Evolutionary conservation across 495 filamentous ascomycete species (phyloP).

Genomic region (Choiromyces venosus): DNA sequence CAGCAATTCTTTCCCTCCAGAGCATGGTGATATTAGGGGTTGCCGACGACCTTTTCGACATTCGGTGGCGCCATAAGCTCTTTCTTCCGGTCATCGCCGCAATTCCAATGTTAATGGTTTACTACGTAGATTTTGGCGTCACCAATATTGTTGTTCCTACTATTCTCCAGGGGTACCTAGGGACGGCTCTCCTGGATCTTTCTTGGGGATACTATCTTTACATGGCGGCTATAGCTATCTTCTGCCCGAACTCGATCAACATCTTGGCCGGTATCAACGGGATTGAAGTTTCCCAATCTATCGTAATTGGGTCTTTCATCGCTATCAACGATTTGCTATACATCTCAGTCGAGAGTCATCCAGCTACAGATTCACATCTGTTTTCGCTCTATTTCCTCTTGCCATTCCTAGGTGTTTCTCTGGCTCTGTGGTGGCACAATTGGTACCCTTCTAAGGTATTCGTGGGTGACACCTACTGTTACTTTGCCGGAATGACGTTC

Average conservation of each 20-base stretch:
- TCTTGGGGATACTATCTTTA: conserved; percentile 90
- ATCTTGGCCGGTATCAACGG: conserved; percentile 97
- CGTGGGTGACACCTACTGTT: conserved; percentile 98
- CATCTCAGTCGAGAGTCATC: conserved; percentile 76
- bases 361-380: conserved; percentile 89
- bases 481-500: conserved; percentile 98
- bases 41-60: conserved; percentile 94
- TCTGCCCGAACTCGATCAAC: conserved; percentile 97
- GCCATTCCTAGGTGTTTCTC: conserved; percentile 86
- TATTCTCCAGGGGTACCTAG: conserved; percentile 74
- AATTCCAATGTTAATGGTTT: conserved; percentile 91
- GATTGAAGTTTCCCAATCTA: conserved; percentile 88
- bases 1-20: conserved; percentile 85
- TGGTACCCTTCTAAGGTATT: conserved; percentile 96
- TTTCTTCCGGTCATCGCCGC: conserved; percentile 92
- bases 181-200: conserved; percentile 72
- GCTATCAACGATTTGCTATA: conserved; percentile 77
- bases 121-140: conserved; percentile 96
- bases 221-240: conserved; percentile 91
- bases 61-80: conserved; percentile 97
- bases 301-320: conserved; percentile 80
- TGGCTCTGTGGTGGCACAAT: conserved; percentile 83
- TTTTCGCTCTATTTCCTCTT: conserved; percentile 93
- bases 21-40: conserved; percentile 84
- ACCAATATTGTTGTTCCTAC: conserved; percentile 88